Conservation (phyloP, 1,284 basidiomycete species). For the Golubevia sp. region DNA sequence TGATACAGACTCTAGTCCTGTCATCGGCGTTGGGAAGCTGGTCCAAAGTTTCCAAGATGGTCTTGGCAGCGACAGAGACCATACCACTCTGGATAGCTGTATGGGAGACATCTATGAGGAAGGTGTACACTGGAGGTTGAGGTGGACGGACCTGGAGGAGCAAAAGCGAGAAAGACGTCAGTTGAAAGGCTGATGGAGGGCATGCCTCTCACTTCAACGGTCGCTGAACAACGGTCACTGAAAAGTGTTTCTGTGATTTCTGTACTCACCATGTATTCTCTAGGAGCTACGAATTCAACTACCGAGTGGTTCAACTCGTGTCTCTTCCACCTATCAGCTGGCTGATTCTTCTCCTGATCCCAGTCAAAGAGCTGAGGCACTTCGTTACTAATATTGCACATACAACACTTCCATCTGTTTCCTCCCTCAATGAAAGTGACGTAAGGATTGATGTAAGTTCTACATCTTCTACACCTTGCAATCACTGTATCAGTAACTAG, state of each 20-base stretch:
- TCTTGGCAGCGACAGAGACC: constrained; percentile 52
- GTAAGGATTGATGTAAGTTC: constrained; percentile 62
- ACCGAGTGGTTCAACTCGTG: constrained; percentile 57
- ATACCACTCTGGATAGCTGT: constrained; percentile 53
- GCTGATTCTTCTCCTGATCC: constrained; percentile 59
- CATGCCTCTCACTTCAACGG: not conserved
- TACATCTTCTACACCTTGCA: constrained; percentile 58
- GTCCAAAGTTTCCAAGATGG: constrained; percentile 53
- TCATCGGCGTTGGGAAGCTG: constrained; percentile 54
- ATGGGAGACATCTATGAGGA: constrained; percentile 57
- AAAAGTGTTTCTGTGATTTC: not conserved
- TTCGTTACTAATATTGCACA: constrained; percentile 62
- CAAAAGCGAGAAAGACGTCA: not conserved
- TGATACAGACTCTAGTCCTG: constrained; percentile 55
- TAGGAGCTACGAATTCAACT: constrained; percentile 61
- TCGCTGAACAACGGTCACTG: not conserved
- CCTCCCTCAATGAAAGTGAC: constrained; percentile 60
- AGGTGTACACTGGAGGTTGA: constrained; percentile 59
- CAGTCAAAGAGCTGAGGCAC: constrained; percentile 61
- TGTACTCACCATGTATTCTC: constrained; percentile 58
- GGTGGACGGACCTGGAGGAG: constrained; percentile 44
- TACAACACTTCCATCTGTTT: constrained; percentile 61
- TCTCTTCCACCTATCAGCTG: constrained; percentile 57
- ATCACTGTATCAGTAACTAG: constrained; percentile 59
- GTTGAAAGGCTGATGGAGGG: not conserved